These are phyloP conservation scores for Przewalskia tangutica DNA, from an alignment of 257 asterid species.

Conservation along the genomic window DNA sequence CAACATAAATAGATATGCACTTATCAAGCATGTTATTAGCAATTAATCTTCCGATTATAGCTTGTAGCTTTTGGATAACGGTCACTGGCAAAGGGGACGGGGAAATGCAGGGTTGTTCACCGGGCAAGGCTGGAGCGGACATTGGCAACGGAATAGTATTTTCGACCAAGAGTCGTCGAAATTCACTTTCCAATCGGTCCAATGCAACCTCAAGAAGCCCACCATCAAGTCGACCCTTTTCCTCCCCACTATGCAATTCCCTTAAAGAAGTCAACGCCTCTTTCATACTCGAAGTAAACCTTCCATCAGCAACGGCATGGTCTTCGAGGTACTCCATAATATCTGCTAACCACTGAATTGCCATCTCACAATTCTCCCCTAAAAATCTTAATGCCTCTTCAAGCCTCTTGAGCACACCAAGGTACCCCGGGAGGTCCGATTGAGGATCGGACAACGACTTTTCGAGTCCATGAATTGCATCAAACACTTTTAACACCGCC, in stretches of 20 bases:
- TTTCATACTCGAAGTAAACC: constrained; percentile 55
- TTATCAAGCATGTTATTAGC: constrained; percentile 54
- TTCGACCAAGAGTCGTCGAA: constrained; percentile 46
- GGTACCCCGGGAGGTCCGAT: constrained; percentile 55
- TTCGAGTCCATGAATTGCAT: constrained; percentile 85
- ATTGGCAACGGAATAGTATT: constrained; percentile 58
- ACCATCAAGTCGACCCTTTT: constrained; percentile 68
- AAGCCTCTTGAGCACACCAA: constrained; percentile 72
- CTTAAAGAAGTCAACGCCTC: constrained; percentile 42
- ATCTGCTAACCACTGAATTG: constrained; percentile 85
- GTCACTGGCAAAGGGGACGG: constrained; percentile 71
- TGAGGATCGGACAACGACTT: constrained; percentile 72
- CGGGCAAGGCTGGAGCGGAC: constrained; percentile 48
- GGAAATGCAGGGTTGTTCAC: constrained; percentile 53
- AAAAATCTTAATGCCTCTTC: constrained; percentile 69
- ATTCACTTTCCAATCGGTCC: constrained; percentile 63
- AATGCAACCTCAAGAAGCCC: constrained; percentile 62
- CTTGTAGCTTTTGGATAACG: constrained; percentile 71
- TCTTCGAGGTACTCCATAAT: constrained; percentile 82
- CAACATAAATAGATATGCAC: constrained; percentile 68
- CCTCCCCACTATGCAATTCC: constrained; percentile 54
- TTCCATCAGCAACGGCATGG: constrained; percentile 63
- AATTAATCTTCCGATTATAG: constrained; percentile 65
- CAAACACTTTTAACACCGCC: constrained; percentile 88
- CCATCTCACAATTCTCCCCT: constrained; percentile 78